Evolutionary conservation across 768 basidiomycete genomes (phyloP).

Genomic region (Termitomyces sp.): DNA sequence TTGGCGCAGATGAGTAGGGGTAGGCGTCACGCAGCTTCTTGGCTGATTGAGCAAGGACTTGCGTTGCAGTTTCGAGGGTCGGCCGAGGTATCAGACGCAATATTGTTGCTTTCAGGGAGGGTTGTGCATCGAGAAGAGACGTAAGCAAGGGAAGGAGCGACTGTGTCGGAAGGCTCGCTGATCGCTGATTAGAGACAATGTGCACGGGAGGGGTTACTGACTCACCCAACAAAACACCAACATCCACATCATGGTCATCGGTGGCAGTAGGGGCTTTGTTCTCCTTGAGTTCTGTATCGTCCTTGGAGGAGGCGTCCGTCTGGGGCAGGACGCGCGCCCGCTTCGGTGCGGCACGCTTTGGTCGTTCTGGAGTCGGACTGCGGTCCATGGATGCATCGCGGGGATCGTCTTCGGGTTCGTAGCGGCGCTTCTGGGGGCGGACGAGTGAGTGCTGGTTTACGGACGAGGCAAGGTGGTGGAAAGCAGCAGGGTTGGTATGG

Average conservation of each 20-base stretch:
- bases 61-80: slow-evolving; percentile 69
- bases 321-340: slow-evolving; percentile 50
- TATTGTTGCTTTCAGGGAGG: slow-evolving; percentile 67
- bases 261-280: slow-evolving; percentile 37
- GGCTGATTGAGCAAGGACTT: slow-evolving; percentile 65
- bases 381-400: slow-evolving; percentile 80
- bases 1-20: slow-evolving; percentile 66
- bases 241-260: slow-evolving; percentile 67
- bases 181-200: slow-evolving; percentile 15
- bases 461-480: slow-evolving; percentile 55
- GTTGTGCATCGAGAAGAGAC: slow-evolving; percentile 65
- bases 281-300: slow-evolving; percentile 46
- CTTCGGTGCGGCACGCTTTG: slow-evolving; percentile 68
- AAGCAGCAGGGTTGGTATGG: slow-evolving; percentile 49
- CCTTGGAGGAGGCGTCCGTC: slow-evolving; percentile 33
- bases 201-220: slow-evolving; percentile 11
- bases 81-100: slow-evolving; percentile 84
- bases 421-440: slow-evolving; percentile 60
- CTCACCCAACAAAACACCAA: slow-evolving; percentile 79
- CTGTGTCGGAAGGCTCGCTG: slow-evolving; percentile 78
- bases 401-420: slow-evolving; percentile 67
- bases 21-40: slow-evolving; percentile 79
- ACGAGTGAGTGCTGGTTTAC: slow-evolving; percentile 39
- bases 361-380: slow-evolving; percentile 80
- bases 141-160: slow-evolving; percentile 73